Evolutionary conservation across 1,284 basidiomycete genomes (phyloP), one percentile per base, ranked within the genome.

Genomic region (Cryptococcus sp.): DNA sequence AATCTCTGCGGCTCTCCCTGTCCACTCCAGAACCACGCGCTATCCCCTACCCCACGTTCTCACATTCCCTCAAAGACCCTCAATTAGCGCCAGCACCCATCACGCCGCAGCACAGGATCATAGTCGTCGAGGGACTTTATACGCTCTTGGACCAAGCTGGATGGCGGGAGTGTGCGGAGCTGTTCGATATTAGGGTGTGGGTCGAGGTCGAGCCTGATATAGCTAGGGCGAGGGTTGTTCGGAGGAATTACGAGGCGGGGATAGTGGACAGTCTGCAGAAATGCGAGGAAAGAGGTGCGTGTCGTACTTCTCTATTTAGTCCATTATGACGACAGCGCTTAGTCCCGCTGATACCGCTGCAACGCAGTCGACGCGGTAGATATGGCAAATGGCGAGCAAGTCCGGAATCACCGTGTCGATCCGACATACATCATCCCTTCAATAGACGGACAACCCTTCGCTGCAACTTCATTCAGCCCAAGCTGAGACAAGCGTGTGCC

Each of bases 121-220:
- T 95, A 52, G 74, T 94, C 57, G 83, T 94, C 60, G 91, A 95
- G 76, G 91, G 93, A 0, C 79, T 95, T 10, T 93, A 95, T 76
- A 84, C 86, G 5, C 85, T 91, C 60, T 82, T 93, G 22, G 82
- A 86, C 39, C 79, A 85, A 19, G 80, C 83, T 0, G 87, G 88
- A 0, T 97, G 94, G 94, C 72, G 72, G 1, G 82, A 84, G 17
- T 89, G 87, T 1, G 85, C 86, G 0, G 75, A 79, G 23, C 70
- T 85, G 62, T 82, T 94, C 58, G 90, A 97, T 71, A 86, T 91
- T 69, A 82, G 90, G 16, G 88, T 91, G 83, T 88, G 88, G 77
- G 79, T 96, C 25, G 81, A 87, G 11, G 80, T 90, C 8, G 84
- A 87, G 30, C 71, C 82, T 5, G 79, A 80, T 1, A 83, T 85